Base-by-base conservation (phyloP, 371 early-diverging fungal genomes). In the Mucor circinelloides region DNA sequence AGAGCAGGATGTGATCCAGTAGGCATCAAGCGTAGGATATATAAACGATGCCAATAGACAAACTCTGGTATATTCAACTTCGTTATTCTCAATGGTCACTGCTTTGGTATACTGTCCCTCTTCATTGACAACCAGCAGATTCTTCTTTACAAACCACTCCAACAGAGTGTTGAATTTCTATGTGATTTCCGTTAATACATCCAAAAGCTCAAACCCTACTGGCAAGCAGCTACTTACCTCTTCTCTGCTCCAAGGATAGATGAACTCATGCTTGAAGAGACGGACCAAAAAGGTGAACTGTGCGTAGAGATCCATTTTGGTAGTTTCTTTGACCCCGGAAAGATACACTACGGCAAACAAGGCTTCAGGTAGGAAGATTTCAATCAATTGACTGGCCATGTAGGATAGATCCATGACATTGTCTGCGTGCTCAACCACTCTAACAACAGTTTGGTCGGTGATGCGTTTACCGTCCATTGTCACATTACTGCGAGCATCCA, bases 1-100 rank as follows among this genome's bases (percentile, higher is more conserved):
- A 0, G 84, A 84, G 40, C 84, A 84, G 0, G 82, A 78, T 0
- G 84, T 81, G 32, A 84, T 80, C 84, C 84, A 84, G 42, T 81
- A 81, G 10, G 83, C 83, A 63, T 84, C 84, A 25, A 84, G 54
- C 0, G 78, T 81, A 0, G 84, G 84, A 58, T 84, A 81, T 34
- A 83, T 62, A 12, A 84, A 74, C 1, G 84, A 84, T 12, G 80
- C 84, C 12, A 81, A 38, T n/a, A 84, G 58, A 64, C 77, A 81
- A 9, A 81, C 74, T 25, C 70, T 75, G 7, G 64, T 76, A 64
- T 80, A 74, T 27, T 73, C 76, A 1, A 55, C 50, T 34, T 71
- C 71, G 30, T 79, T 72, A 32, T 54, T 72, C 10, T 80, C 76
- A 6, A 68, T 54, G 1, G 71, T 73, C 25, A 80, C 71, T 0